Percentiles rank a stretch among this genome's conserved stretches.
These are phyloP conservation scores for Colletotrichum orbiculare DNA, from an alignment of 2,329 filamentous ascomycete species.

Conservation along the genomic window DNA sequence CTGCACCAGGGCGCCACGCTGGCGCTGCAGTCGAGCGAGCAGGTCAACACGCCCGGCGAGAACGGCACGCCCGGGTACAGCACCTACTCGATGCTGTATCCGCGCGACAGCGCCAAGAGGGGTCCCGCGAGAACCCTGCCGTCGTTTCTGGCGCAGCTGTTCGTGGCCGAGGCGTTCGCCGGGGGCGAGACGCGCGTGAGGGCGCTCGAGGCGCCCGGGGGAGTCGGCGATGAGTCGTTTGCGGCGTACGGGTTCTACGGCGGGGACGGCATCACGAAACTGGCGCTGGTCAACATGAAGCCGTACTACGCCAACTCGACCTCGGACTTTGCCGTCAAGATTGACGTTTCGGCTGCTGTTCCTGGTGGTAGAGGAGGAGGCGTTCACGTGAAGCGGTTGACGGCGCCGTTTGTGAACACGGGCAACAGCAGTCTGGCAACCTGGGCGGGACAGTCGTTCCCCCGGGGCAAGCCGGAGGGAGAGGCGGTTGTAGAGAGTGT, in stretches of 20 bases:
- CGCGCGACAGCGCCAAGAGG: slow-evolving; percentile 33
- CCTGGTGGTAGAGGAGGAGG: neutral
- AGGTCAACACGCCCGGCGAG: slow-evolving; percentile 32
- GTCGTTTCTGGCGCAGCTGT: slow-evolving; percentile 29
- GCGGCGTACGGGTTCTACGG: slow-evolving; percentile 22
- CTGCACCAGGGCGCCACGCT: slow-evolving; percentile 44
- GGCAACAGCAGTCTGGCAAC: slow-evolving; percentile 2
- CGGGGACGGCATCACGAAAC: neutral
- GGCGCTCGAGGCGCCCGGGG: slow-evolving; percentile 1
- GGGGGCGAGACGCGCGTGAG: slow-evolving; percentile 5
- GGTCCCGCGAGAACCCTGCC: slow-evolving; percentile 32
- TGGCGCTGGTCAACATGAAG: slow-evolving; percentile 23
- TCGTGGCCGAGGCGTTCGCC: slow-evolving; percentile 36
- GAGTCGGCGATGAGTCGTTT: slow-evolving; percentile 1
- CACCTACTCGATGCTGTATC: slow-evolving; percentile 38
- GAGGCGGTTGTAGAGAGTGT: slow-evolving; percentile 5
- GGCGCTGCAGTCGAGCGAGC: slow-evolving; percentile 33
- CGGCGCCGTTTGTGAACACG: slow-evolving; percentile 24
- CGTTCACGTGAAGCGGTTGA: slow-evolving; percentile 18
- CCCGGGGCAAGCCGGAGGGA: slow-evolving; percentile 8
- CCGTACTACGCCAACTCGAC: slow-evolving; percentile 25
- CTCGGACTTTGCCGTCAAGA: slow-evolving; percentile 7
- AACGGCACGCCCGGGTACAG: slow-evolving; percentile 32
- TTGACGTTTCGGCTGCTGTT: neutral
- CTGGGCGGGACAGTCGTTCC: slow-evolving; percentile 21